phyloP scores from a whole-genome alignment of 2,329 filamentous ascomycete genomes.

The Colletotrichum orbiculare region DNA sequence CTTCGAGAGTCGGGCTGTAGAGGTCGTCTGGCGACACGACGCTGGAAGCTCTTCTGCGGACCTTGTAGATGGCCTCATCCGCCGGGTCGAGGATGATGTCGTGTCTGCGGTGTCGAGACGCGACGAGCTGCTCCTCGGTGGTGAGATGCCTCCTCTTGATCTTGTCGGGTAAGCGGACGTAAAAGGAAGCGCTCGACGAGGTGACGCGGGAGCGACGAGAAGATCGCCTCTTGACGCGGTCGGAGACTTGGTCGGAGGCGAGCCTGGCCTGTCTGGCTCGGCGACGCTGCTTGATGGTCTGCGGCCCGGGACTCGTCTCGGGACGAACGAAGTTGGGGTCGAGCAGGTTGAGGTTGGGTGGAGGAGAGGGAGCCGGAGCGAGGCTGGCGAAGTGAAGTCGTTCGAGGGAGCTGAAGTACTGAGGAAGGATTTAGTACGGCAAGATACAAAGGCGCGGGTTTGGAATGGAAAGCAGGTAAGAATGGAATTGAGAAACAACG shows the following conservation, averaged over 20 bases:
- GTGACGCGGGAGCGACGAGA: constrained; percentile 49
- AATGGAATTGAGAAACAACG: constrained; percentile 39
- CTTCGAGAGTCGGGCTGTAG: constrained; percentile 43
- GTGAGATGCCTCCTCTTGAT: constrained; percentile 77
- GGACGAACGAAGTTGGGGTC: constrained; percentile 24
- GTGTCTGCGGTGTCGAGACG: constrained; percentile 64
- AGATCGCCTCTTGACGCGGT: constrained; percentile 45
- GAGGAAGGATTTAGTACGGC: constrained; percentile 37
- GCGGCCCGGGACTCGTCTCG: constrained; percentile 18
- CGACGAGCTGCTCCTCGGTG: constrained; percentile 74
- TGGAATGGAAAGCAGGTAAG: constrained; percentile 16
- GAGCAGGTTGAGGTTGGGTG: constrained; percentile 12
- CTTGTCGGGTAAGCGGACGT: constrained; percentile 77
- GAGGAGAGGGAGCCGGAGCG: constrained; percentile 29
- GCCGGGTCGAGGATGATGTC: constrained; percentile 55
- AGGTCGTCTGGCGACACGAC: constrained; percentile 47
- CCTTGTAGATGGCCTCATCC: constrained; percentile 66
- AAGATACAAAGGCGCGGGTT: constrained; percentile 21
- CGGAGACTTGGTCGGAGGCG: constrained; percentile 45
- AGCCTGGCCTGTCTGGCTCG: constrained; percentile 29
- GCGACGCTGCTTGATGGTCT: constrained; percentile 37
- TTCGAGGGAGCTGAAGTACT: constrained; percentile 82
- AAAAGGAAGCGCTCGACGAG: constrained; percentile 73
- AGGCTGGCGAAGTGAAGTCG: constrained; percentile 66
- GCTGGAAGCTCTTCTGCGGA: constrained; percentile 52